phyloP scores from a whole-genome alignment of 2,329 filamentous ascomycete genomes.

The Diaporthe nobilis region DNA sequence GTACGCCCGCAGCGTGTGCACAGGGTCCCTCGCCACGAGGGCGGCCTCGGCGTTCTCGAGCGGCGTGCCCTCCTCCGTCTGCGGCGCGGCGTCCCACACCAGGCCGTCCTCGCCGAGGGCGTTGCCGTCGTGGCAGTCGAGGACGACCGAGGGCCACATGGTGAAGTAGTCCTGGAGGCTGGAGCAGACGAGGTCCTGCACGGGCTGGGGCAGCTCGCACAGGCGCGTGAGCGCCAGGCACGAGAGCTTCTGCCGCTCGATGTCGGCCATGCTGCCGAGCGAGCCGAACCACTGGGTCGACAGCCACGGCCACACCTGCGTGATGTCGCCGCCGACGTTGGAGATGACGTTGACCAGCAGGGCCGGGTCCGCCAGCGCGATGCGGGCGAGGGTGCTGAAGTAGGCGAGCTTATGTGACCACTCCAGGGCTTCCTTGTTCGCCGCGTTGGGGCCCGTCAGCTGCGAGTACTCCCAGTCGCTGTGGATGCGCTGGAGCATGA shows the following conservation, averaged over 20 bases:
- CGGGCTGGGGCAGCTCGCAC: conserved; percentile 72
- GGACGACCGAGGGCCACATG: conserved; percentile 81
- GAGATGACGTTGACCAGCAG: conserved; percentile 74
- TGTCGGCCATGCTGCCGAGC: conserved; percentile 76
- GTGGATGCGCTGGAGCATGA: conserved; percentile 76
- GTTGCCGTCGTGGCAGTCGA: conserved; percentile 74
- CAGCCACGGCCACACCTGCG: conserved; percentile 72
- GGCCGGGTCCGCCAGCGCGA: conserved; percentile 79
- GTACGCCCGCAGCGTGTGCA: conserved; percentile 76
- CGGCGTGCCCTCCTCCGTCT: conserved; percentile 69
- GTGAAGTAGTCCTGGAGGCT: conserved; percentile 81
- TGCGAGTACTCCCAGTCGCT: conserved; percentile 82
- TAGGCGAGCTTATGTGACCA: conserved; percentile 69
- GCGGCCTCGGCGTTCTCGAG: conserved; percentile 68
- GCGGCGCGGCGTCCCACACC: conserved; percentile 58
- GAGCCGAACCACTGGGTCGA: conserved; percentile 76
- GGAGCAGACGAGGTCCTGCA: conserved; percentile 70
- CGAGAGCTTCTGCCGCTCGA: conserved; percentile 78
- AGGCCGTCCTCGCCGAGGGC: conserved; percentile 66
- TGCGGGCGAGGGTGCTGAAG: conserved; percentile 83
- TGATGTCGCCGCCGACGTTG: conserved; percentile 56
- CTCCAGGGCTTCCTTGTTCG: conserved; percentile 72
- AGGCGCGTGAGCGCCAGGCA: conserved; percentile 80
- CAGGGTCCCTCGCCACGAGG: conserved; percentile 71
- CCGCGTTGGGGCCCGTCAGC: conserved; percentile 84